Conservation (phyloP, 352 stramenopile genomes). For the Phytophthora pinifolia region DNA sequence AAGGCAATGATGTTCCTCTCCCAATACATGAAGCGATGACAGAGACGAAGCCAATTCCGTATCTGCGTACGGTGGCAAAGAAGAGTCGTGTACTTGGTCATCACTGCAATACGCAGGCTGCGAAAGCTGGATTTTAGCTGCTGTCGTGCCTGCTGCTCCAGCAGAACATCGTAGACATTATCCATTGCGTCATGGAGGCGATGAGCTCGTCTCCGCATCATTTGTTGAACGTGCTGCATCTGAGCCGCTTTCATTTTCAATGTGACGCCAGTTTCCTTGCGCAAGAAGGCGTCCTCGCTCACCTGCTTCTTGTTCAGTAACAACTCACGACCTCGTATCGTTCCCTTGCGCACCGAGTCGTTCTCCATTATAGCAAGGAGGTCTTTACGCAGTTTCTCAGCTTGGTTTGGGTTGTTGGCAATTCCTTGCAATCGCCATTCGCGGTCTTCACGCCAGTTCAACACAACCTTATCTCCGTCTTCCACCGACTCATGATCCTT, state of each 20-base stretch:
- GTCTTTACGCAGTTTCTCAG: slow-evolving; percentile 36
- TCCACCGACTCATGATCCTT: slow-evolving; percentile 15
- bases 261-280: slow-evolving; percentile 45
- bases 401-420: slow-evolving; percentile 34
- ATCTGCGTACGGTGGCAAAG: slow-evolving; percentile 51
- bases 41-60: slow-evolving; percentile 65
- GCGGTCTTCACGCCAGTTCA: slow-evolving; percentile 53
- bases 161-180: slow-evolving; percentile 55
- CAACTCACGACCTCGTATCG: slow-evolving; percentile 40
- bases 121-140: slow-evolving; percentile 62
- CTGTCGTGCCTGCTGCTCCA: slow-evolving; percentile 38
- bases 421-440: slow-evolving; percentile 52
- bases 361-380: slow-evolving; percentile 36
- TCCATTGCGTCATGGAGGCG: slow-evolving; percentile 66
- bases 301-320: slow-evolving; percentile 36
- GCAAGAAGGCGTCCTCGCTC: slow-evolving; percentile 47
- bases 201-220: slow-evolving; percentile 47
- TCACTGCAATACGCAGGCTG: slow-evolving; percentile 45
- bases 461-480: slow-evolving; percentile 18
- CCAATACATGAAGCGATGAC: slow-evolving; percentile 56
- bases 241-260: slow-evolving; percentile 48
- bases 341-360: slow-evolving; percentile 31
- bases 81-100: slow-evolving; percentile 45
- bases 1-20: slow-evolving; percentile 42
- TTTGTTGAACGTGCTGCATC: slow-evolving; percentile 50